Conservation (phyloP, 768 basidiomycete genomes). For the Tricholoma hemisulphureum region DNA sequence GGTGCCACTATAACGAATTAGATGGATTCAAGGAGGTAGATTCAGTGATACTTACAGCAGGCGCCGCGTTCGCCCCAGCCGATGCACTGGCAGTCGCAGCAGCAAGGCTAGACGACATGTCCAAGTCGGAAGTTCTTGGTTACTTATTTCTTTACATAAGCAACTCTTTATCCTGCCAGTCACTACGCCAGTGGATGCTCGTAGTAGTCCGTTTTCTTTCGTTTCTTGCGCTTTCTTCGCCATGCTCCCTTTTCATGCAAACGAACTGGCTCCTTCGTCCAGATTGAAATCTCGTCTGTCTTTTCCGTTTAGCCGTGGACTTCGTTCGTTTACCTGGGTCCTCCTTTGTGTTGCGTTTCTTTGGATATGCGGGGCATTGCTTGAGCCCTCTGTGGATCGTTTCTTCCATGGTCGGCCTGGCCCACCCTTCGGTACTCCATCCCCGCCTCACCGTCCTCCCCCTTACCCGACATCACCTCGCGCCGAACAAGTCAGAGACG, state of each 20-base stretch:
- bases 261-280: not conserved
- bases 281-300: not conserved
- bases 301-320: constrained; percentile 13
- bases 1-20: constrained; percentile 60
- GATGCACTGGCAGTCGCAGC: constrained; percentile 26
- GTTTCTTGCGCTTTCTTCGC: not conserved
- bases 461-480: constrained; percentile 21
- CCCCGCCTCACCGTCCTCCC: constrained; percentile 4
- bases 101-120: constrained; percentile 21
- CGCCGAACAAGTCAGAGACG: constrained; percentile 52
- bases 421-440: constrained; percentile 5
- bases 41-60: constrained; percentile 30
- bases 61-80: constrained; percentile 23
- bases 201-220: too few species aligned
- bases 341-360: constrained; percentile 18
- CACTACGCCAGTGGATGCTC: not conserved
- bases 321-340: constrained; percentile 25
- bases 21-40: not conserved
- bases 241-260: not conserved
- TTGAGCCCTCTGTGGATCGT: constrained; percentile 2
- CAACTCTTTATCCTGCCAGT: not conserved
- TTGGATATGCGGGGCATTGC: constrained; percentile 14
- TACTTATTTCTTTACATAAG: too few species aligned
- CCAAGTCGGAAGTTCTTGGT: too few species aligned
- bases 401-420: constrained; percentile 4